Percentiles rank a stretch among this genome's conserved stretches.
phyloP scores from a whole-genome alignment of 2,329 filamentous ascomycete genomes.

The Calonectria pseudoreteaudii region DNA sequence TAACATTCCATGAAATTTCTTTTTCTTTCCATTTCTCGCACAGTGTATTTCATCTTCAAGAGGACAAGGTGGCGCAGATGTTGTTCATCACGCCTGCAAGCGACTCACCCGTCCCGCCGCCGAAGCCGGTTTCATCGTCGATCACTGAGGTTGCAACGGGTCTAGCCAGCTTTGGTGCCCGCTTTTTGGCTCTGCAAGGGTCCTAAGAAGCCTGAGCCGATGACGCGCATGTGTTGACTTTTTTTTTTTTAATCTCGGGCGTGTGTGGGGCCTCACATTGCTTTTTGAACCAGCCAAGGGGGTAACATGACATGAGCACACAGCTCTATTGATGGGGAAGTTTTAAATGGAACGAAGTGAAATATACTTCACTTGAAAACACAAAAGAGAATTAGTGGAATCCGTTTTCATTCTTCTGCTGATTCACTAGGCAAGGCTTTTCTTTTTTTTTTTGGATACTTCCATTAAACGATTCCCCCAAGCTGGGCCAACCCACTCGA shows the following conservation, averaged over 20 bases:
- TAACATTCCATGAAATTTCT: not conserved
- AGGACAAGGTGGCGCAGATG: not conserved
- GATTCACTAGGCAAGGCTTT: not conserved
- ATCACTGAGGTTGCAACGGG: not conserved
- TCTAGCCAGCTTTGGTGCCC: not conserved
- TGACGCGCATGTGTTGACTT: not conserved
- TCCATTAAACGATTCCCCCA: not conserved
- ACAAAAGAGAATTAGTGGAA: not conserved
- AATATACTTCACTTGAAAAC: not conserved
- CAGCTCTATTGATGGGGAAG: not conserved
- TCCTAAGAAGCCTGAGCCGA: not conserved
- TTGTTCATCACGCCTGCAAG: not conserved
- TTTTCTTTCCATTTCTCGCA: not conserved
- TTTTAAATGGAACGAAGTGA: not conserved
- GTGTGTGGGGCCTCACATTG: not conserved
- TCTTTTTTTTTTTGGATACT: not conserved
- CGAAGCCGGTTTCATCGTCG: not conserved
- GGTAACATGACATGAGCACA: not conserved
- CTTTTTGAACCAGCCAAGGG: not conserved
- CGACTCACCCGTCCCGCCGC: not conserved
- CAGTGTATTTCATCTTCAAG: not conserved
- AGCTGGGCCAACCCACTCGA: conserved; percentile 2
- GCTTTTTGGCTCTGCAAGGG: not conserved
- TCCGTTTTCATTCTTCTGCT: not conserved
- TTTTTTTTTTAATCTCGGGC: not conserved